Evolutionary conservation across 169 alveolate genomes (phyloP), one percentile per base, ranked within the genome.

Genomic region (Ichthyophthirius multifiliis): DNA sequence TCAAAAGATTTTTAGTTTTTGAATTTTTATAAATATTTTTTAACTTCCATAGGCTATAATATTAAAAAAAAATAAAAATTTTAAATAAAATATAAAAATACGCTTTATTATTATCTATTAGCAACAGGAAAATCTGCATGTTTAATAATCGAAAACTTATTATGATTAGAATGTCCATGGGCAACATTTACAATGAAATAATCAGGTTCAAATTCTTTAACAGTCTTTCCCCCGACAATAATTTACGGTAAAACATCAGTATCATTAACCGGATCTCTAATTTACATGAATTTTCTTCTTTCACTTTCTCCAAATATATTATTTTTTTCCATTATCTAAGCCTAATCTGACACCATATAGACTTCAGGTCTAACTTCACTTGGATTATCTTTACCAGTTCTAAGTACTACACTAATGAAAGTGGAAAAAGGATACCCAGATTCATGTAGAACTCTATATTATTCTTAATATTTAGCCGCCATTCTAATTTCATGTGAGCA

Each of bases 401-500:
- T 91, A 4, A 84, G 89, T 5, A 92, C 95, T 39, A 91, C 91
- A 20, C 96, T 94, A 18, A 92, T 86, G 77, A 90, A 94, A 81
- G 92, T 91, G 13, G 96, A 83, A 23, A 94, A 94, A 82, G 92
- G 79, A 67, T 92, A 93, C 48, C 97, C 97, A 63, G 94, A 89
- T 43, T 95, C 95, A 76, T 95, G 97, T 34, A 74, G 85, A 20
- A 92, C 85, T 27, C 89, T 79, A 78, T 90, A 83, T 30, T 90
- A 83, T 46, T 92, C 89, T 85, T 95, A 89, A 30, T 71, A 88
- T 83, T 75, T 80, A 32, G 97, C 95, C 6, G 95, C 95, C 81
- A 89, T 71, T 82, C 96, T 86, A n/a, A 98, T 92, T 85, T 98
- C 99, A 46, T 96, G 84, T 41, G 99, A 89, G 4, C 98, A 94